A percentile compares a stretch with the other conserved stretches of the same genome.
Conservation (phyloP, 345 rosid genomes). For the Luvunga scandens region DNA sequence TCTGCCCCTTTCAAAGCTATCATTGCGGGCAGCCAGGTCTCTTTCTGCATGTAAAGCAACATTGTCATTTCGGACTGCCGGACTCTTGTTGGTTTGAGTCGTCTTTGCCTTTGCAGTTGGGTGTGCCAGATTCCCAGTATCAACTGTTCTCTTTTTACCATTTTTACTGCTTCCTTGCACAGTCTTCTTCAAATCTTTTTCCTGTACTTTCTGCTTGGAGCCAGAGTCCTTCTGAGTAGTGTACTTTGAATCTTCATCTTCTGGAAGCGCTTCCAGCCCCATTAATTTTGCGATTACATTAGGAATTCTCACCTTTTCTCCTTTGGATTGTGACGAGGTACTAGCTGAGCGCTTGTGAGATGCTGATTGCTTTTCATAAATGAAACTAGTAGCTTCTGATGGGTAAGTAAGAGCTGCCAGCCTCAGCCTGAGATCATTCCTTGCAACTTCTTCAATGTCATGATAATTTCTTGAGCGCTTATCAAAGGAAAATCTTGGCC, state of each 20-base stretch:
- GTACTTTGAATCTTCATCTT: conserved; percentile 37
- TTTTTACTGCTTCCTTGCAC: conserved; percentile 24
- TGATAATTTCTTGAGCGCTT: conserved; percentile 32
- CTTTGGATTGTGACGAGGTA: conserved; percentile 34
- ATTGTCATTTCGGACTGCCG: conserved; percentile 21
- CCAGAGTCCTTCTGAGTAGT: conserved; percentile 21
- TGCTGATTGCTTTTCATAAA: conserved; percentile 28
- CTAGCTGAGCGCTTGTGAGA: conserved; percentile 43
- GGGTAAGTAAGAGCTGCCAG: conserved; percentile 45
- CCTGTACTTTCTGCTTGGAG: conserved; percentile 25
- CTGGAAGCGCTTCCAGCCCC: conserved; percentile 76
- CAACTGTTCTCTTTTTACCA: conserved; percentile 26
- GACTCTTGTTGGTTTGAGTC: conserved; percentile 28
- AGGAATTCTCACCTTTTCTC: conserved; percentile 69
- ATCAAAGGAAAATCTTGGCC: conserved; percentile 54
- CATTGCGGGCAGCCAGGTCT: conserved; percentile 16
- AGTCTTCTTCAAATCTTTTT: conserved; percentile 16
- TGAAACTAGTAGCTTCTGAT: conserved; percentile 27
- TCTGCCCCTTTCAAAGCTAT: conserved; percentile 19
- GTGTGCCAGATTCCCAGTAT: conserved; percentile 22
- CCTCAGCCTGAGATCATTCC: conserved; percentile 46
- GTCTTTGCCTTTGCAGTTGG: conserved; percentile 28
- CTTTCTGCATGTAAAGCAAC: conserved; percentile 23
- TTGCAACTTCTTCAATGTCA: conserved; percentile 39
- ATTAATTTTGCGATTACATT: conserved; percentile 83